Evolutionary conservation across 2,329 filamentous ascomycete species (phyloP), one percentile per base, ranked within the genome.

Genomic region (Xylaria sp.): DNA sequence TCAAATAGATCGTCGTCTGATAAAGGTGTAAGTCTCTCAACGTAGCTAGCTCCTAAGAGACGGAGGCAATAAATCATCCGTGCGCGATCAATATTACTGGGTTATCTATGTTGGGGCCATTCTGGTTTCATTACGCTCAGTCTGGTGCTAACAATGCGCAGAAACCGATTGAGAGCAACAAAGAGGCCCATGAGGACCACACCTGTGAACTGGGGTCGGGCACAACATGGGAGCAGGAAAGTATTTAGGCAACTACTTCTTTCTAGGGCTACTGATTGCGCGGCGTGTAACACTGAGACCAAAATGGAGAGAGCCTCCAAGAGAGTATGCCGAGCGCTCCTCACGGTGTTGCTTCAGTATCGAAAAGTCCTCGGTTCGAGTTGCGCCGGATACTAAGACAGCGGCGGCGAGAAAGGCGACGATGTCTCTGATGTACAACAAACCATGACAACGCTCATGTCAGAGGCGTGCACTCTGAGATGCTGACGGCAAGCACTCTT

Each of bases 401-500:
- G 25, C 25, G 33, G 11, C 23, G 38, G 7, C 25, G 15, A 25
- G 46, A 38, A 46, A 15, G 33, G 25, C 19, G 21, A 40, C 31
- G 13, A 47, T 38, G 33, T 38, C n/a, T 37, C 37, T 49, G 51
- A 49, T 54, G 54, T 44, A 43, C 13, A 37, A 43, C 10, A 11
- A 38, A 54, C 29, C 37, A 60, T 60, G 55, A 44, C 46, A 52
- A 27, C 47, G 35, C 40, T 23, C 46, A 47, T 46, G 52, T 56
- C 21, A 40, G 40, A 40, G 25, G 56, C 35, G 25, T 37, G 19
- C 27, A 15, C 37, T 55, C 33, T 33, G 54, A 55, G 47, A 56
- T 57, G 57, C 61, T 63, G 60, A 63, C 57, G 40, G 19, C 47
- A 10, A 49, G 19, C 38, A 44, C 57, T 35, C 43, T 27, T 21